Conservation (phyloP, 2,329 filamentous ascomycete genomes). For the Aspergillus felis region DNA sequence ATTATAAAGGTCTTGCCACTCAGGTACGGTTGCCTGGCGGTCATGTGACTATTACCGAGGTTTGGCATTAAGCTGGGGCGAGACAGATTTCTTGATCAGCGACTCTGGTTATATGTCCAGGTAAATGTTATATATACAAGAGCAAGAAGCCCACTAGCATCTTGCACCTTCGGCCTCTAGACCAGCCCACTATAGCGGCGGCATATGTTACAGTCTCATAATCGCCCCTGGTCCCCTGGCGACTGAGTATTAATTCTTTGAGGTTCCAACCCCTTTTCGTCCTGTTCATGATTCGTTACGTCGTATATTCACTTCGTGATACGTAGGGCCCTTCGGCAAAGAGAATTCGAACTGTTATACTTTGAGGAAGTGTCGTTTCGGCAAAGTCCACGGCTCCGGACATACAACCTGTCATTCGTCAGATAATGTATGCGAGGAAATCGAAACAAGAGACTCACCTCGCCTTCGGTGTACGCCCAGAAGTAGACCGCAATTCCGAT, state of each 20-base stretch:
- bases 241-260: not conserved
- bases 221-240: not conserved
- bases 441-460: conserved; percentile 54
- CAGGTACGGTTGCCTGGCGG: not conserved
- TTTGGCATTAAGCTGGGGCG: not conserved
- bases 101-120: not conserved
- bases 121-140: not conserved
- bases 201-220: not conserved
- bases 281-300: not conserved
- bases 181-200: not conserved
- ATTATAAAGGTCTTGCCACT: not conserved
- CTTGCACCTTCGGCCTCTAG: not conserved
- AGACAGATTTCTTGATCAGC: not conserved
- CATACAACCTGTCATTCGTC: conserved; percentile 56
- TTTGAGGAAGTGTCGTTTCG: conserved; percentile 35
- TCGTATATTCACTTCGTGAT: conserved; percentile 13
- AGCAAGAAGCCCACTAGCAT: not conserved
- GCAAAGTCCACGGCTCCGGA: conserved; percentile 66
- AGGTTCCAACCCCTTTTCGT: not conserved
- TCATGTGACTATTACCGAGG: not conserved
- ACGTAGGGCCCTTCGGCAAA: not conserved
- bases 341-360: conserved; percentile 18
- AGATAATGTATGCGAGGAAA: not conserved
- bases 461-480: conserved; percentile 95
- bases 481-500: conserved; percentile 86